Conservation (phyloP, 805 yeast genomes). For the Zygosaccharomyces lentus region DNA sequence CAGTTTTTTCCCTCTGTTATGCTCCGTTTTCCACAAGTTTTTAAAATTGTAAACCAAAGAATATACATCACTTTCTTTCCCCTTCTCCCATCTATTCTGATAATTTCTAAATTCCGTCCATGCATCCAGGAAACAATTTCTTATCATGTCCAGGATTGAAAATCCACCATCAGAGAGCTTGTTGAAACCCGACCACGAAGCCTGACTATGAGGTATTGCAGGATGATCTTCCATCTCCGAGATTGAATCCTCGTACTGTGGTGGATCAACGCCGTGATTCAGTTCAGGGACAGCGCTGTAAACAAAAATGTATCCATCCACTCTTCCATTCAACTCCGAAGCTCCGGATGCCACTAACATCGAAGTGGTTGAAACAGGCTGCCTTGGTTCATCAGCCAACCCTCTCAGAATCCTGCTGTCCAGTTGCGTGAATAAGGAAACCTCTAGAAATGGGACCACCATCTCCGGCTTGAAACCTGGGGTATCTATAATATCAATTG, state of each 20-base stretch:
- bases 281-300: slow-evolving; percentile 64
- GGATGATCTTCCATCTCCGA: slow-evolving; percentile 11
- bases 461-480: slow-evolving; percentile 64
- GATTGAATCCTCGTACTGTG: slow-evolving; percentile 43
- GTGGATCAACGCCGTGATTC: slow-evolving; percentile 43
- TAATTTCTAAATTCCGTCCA: slow-evolving; percentile 65
- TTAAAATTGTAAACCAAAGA: slow-evolving; percentile 55
- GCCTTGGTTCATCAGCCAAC: slow-evolving; percentile 58
- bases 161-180: slow-evolving; percentile 28
- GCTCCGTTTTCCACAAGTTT: slow-evolving; percentile 49
- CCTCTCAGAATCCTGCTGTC: slow-evolving; percentile 57
- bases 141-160: slow-evolving; percentile 40
- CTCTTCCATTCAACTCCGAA: slow-evolving; percentile 66
- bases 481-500: slow-evolving; percentile 68
- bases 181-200: slow-evolving; percentile 14
- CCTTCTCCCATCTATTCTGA: slow-evolving; percentile 53
- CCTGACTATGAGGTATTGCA: slow-evolving; percentile 9
- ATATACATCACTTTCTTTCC: slow-evolving; percentile 64
- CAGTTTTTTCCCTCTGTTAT: slow-evolving; percentile 31
- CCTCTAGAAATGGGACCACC: slow-evolving; percentile 72
- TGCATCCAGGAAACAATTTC: slow-evolving; percentile 60
- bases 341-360: slow-evolving; percentile 75
- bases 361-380: slow-evolving; percentile 61
- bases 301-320: slow-evolving; percentile 69
- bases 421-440: slow-evolving; percentile 58